Percentiles rank a stretch among this genome's conserved stretches.
Evolutionary conservation across 2,329 filamentous ascomycete genomes (phyloP).

Genomic region (Pseudogymnoascus sp.): DNA sequence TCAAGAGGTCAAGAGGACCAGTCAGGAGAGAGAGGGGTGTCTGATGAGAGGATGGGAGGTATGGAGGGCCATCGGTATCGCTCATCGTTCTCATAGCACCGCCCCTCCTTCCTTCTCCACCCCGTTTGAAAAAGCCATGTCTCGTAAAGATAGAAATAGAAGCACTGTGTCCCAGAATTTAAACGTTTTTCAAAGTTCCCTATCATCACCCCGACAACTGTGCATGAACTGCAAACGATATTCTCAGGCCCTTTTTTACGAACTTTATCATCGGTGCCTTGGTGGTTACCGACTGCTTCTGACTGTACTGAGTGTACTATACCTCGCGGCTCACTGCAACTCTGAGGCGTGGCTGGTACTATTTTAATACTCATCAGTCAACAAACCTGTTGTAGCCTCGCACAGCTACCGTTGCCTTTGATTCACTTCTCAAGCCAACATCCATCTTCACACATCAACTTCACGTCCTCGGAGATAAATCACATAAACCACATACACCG

Average conservation of each 20-base stretch:
- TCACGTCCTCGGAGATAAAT: not conserved
- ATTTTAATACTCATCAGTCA: not conserved
- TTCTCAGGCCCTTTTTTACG: not conserved
- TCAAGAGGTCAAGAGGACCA: conserved; percentile 5
- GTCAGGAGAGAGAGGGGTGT: conserved; percentile 4
- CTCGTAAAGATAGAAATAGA: not conserved
- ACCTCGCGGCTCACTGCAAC: not conserved
- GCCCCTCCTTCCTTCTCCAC: not conserved
- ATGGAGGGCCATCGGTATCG: not conserved
- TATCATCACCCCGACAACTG: not conserved
- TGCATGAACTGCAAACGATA: not conserved
- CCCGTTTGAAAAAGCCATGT: not conserved
- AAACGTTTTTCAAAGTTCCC: not conserved
- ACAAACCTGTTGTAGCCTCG: not conserved
- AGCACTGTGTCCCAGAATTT: not conserved
- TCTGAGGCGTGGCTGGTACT: not conserved
- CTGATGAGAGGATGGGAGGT: not conserved
- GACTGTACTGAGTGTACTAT: not conserved
- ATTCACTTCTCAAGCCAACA: not conserved
- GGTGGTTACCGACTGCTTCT: not conserved
- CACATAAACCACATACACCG: not conserved
- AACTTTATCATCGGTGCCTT: not conserved
- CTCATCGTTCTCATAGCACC: not conserved
- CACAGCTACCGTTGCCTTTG: not conserved
- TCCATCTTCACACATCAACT: not conserved